Base-by-base conservation (phyloP, 2,329 filamentous ascomycete genomes). In the Ambrosiella beaveri region DNA sequence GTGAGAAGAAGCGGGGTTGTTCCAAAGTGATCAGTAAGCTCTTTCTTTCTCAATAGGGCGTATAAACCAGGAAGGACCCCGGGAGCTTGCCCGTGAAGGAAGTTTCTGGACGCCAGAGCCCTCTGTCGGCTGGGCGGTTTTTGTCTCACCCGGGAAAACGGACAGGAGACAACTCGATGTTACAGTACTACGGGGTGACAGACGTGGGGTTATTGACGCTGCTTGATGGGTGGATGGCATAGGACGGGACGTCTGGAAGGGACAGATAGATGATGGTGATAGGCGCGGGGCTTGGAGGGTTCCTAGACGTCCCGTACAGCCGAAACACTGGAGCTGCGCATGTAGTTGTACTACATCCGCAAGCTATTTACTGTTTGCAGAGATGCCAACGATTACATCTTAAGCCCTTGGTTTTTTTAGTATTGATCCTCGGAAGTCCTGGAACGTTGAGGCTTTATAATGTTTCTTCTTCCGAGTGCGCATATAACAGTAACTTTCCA, bases 41-140 rank as follows among this genome's bases (percentile, higher is more conserved):
- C 44, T 47, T 47, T 47, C n/a, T 13, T 13, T 47, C 44, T 13
- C n/a, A 47, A 17, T 47, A 12, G 44, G n/a, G n/a, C 2, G 44
- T 13, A 6, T 15, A 15, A 13, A 47, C 19, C 13, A 17, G 44
- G 44, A 47, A 47, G 44, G 4, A 47, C 7, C 11, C 13, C 51
- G 51, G 51, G 41, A 37, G 57, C 54, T 54, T 39, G 40, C 38
- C 57, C 57, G 52, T 50, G 57, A 54, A 58, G 52, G 57, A 57
- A 50, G n/a, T 13, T 17, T 15, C 13, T 47, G 44, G 44, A 17
- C 44, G n/a, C 44, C n/a, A 47, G n/a, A 47, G 11, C 44, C n/a
- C 44, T 27, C 44, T 47, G 44, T 47, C 44, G n/a, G 11, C 11
- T 47, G 11, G 3, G 44, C 19, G n/a, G 44, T 47, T 47, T 47